These are phyloP conservation scores for Penicillium rolfsii DNA, from an alignment of 2,329 filamentous ascomycete genomes.

Conservation along the genomic window DNA sequence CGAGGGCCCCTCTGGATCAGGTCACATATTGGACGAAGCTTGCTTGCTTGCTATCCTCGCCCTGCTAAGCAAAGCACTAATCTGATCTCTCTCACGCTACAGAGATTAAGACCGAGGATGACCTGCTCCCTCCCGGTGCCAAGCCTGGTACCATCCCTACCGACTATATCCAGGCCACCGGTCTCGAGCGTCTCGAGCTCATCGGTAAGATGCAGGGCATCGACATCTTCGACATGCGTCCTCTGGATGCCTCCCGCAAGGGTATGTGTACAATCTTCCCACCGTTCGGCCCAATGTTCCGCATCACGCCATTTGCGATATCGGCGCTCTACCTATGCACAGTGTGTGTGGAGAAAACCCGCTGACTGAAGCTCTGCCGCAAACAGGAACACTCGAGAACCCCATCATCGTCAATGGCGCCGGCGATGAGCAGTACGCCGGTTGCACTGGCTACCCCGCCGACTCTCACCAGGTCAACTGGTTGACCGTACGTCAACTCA, in stretches of 20 bases:
- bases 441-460: constrained; percentile 91
- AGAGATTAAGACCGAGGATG: constrained; percentile 83
- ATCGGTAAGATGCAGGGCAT: constrained; percentile 99
- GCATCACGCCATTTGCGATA: background rate
- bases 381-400: constrained; percentile 78
- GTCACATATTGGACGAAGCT: constrained; percentile 7
- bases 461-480: constrained; percentile 91
- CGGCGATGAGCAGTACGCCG: constrained; percentile 93
- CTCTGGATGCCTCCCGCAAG: constrained; percentile 84
- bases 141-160: constrained; percentile 81
- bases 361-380: background rate
- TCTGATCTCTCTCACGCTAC: constrained; percentile 33
- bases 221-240: constrained; percentile 98
- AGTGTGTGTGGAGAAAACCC: background rate
- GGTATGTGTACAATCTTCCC: constrained; percentile 58
- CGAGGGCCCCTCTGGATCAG: constrained; percentile 17
- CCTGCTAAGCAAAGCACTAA: constrained; percentile 12
- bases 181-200: constrained; percentile 97
- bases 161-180: constrained; percentile 93
- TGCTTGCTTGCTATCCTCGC: constrained; percentile 3
- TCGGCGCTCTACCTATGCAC: background rate
- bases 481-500: constrained; percentile 70
- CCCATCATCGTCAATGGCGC: constrained; percentile 89
- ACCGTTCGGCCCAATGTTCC: background rate
- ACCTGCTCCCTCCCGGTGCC: constrained; percentile 84